Percentiles rank a stretch among this genome's conserved stretches.
phyloP scores from a whole-genome alignment of 2,329 filamentous ascomycete species.

The Xylaria sp. region DNA sequence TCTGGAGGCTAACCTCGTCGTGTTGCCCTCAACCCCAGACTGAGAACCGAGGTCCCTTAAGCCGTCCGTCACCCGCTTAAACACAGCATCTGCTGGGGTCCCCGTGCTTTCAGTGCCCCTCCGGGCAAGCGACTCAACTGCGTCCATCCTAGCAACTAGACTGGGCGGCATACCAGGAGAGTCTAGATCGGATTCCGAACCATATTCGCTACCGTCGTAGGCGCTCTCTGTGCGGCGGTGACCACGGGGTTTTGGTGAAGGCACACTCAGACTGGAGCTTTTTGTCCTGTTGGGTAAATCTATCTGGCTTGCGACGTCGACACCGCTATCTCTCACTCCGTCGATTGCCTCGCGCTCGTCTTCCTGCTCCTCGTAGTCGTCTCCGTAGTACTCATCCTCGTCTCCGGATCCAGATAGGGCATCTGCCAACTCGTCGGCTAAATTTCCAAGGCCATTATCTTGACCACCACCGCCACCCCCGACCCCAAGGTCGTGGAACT shows the following conservation, averaged over 20 bases:
- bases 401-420: slow-evolving; percentile 74
- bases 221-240: slow-evolving; percentile 66
- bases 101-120: slow-evolving; percentile 73
- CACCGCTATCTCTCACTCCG: slow-evolving; percentile 55
- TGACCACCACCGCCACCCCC: slow-evolving; percentile 54
- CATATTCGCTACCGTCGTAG: slow-evolving; percentile 80
- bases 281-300: slow-evolving; percentile 47
- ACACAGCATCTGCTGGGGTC: slow-evolving; percentile 71
- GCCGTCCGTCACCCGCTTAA: slow-evolving; percentile 74
- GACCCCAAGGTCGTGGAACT: slow-evolving; percentile 59
- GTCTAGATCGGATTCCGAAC: slow-evolving; percentile 76
- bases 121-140: slow-evolving; percentile 75
- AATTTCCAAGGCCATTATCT: slow-evolving; percentile 74
- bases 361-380: slow-evolving; percentile 47
- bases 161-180: slow-evolving; percentile 73
- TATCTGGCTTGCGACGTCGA: slow-evolving; percentile 53
- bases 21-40: slow-evolving; percentile 75
- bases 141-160: slow-evolving; percentile 75
- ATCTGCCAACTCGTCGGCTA: slow-evolving; percentile 84
- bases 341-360: slow-evolving; percentile 45
- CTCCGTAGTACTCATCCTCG: slow-evolving; percentile 62
- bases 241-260: slow-evolving; percentile 54
- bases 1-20: slow-evolving; percentile 67
- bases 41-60: slow-evolving; percentile 78
- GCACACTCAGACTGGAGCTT: slow-evolving; percentile 57